These are phyloP conservation scores for Detonula confervacea DNA, from an alignment of 352 stramenopile genomes.

Conservation along the genomic window DNA sequence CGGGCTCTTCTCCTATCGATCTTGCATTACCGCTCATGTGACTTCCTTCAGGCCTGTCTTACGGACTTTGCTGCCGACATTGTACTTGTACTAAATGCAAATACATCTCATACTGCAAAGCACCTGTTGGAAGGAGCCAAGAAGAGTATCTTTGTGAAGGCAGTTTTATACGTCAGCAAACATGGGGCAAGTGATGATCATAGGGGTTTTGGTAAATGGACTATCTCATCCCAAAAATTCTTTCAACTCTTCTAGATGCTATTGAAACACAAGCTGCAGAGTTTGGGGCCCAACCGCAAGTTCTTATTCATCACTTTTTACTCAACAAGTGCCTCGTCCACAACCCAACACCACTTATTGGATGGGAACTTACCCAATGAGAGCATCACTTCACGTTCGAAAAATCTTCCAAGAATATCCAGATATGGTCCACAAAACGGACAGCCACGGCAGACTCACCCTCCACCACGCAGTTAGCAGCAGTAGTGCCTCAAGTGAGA, in stretches of 20 bases:
- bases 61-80: neutral
- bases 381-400: neutral
- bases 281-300: no score
- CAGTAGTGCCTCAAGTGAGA: neutral
- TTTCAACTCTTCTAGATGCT: no score
- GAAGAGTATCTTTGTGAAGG: neutral
- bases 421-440: neutral
- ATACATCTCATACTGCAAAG: neutral
- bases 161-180: neutral
- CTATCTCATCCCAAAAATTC: no score
- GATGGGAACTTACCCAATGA: neutral
- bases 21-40: neutral
- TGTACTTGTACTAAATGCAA: neutral
- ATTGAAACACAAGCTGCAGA: no score
- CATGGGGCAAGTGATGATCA: neutral
- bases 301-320: no score
- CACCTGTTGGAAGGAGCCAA: neutral
- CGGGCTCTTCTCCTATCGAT: neutral
- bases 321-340: no score
- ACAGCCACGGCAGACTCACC: neutral
- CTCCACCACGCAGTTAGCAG: neutral
- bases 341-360: no score
- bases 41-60: neutral
- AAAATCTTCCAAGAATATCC: constrained; percentile 7
- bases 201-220: neutral